Conservation (phyloP, 805 yeast species). For the Metschnikowia shivogae region DNA sequence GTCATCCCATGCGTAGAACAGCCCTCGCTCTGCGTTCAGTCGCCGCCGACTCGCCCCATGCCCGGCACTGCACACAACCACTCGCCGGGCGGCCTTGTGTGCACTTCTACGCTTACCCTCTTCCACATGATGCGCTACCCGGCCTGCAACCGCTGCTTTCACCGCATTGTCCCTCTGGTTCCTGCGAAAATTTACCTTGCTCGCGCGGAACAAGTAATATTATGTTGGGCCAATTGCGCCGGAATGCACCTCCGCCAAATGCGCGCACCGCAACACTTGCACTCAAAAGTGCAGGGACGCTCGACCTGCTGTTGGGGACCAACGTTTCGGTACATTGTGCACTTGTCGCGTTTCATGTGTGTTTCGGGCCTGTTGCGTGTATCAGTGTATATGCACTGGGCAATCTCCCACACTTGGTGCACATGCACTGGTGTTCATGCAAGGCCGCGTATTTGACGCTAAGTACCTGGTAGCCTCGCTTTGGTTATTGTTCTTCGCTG, state of each 20-base stretch:
- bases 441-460: slow-evolving; percentile 2
- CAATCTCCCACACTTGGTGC: background rate
- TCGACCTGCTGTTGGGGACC: background rate
- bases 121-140: background rate
- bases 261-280: slow-evolving; percentile 1
- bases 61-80: too few species aligned
- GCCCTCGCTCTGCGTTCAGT: background rate
- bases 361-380: too few species aligned
- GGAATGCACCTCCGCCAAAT: background rate
- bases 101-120: background rate
- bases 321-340: too few species aligned
- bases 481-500: background rate
- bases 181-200: slow-evolving; percentile 5
- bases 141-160: background rate
- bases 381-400: too few species aligned
- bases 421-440: background rate
- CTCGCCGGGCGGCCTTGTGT: too few species aligned
- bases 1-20: slow-evolving; percentile 3
- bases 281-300: too few species aligned
- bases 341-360: too few species aligned
- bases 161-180: slow-evolving; percentile 2
- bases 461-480: slow-evolving; percentile 5
- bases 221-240: slow-evolving; percentile 6
- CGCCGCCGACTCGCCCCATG: too few species aligned
- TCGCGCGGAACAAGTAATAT: slow-evolving; percentile 1